Conservation (phyloP, 2,329 filamentous ascomycete species). For the Elsinoe batatas region DNA sequence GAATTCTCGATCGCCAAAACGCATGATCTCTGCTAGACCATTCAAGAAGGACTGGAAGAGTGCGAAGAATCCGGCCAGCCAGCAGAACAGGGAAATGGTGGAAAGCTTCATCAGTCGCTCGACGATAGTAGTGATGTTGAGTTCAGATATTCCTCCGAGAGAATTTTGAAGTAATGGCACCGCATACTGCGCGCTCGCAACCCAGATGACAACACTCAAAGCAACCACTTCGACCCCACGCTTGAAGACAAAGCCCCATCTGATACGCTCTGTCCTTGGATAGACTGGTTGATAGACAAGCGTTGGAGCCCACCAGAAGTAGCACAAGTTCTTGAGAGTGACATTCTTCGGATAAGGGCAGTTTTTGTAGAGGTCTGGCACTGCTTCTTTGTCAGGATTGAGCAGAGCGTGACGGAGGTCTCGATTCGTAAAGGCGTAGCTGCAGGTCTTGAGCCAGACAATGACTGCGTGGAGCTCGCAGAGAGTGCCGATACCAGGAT, state of each 20-base stretch:
- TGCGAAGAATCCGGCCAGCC: conserved; percentile 95
- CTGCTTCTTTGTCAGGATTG: conserved; percentile 47
- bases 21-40: conserved; percentile 77
- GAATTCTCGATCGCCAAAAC: conserved; percentile 87
- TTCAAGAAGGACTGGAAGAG: conserved; percentile 91
- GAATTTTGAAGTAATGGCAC: conserved; percentile 83
- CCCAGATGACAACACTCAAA: conserved; percentile 85
- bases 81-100: conserved; percentile 90
- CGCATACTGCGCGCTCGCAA: conserved; percentile 88
- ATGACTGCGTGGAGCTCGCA: conserved; percentile 88
- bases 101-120: conserved; percentile 91
- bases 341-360: conserved; percentile 90
- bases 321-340: conserved; percentile 74
- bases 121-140: conserved; percentile 71
- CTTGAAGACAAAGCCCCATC: conserved; percentile 83
- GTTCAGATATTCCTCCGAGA: conserved; percentile 69
- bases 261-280: conserved; percentile 68
- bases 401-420: conserved; percentile 78
- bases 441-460: conserved; percentile 91
- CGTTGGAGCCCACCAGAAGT: conserved; percentile 98
- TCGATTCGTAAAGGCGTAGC: conserved; percentile 92
- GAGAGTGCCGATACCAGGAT: conserved; percentile 85
- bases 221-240: conserved; percentile 66
- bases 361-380: conserved; percentile 71
- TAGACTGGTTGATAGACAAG: conserved; percentile 96